Evolutionary conservation across 352 stramenopile species (phyloP).

Genomic region (Pythium brassicae): DNA sequence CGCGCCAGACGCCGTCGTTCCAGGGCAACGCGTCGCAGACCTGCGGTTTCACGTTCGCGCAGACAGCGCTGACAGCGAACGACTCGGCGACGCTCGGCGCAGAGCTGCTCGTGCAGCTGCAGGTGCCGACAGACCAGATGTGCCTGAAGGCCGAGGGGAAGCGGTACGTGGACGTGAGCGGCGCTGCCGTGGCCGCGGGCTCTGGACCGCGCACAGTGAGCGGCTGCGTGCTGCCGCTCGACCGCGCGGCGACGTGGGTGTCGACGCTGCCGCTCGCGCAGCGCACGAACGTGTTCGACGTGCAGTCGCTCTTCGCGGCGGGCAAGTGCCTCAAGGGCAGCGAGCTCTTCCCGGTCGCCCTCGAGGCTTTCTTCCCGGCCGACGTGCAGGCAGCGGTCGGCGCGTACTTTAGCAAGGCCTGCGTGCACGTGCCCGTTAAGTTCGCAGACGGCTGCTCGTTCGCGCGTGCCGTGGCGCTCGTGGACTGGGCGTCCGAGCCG

Average conservation of each 20-base stretch:
- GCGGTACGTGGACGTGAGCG: slow-evolving; percentile 36
- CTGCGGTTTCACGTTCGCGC: slow-evolving; percentile 48
- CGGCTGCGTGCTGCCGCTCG: slow-evolving; percentile 45
- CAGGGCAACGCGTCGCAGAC: slow-evolving; percentile 32
- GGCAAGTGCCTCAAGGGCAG: slow-evolving; percentile 34
- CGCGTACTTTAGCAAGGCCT: slow-evolving; percentile 34
- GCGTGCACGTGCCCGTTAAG: slow-evolving; percentile 44
- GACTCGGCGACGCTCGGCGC: slow-evolving; percentile 27
- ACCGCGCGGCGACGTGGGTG: slow-evolving; percentile 45
- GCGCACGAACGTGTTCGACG: slow-evolving; percentile 22
- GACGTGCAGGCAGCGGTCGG: slow-evolving; percentile 23
- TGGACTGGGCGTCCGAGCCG: slow-evolving; percentile 52
- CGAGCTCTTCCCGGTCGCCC: slow-evolving; percentile 28
- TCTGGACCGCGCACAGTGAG: slow-evolving; percentile 20
- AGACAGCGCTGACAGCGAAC: slow-evolving; percentile 25
- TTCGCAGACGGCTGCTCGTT: slow-evolving; percentile 53
- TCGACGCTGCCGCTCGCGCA: slow-evolving; percentile 29
- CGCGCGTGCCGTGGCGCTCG: slow-evolving; percentile 32
- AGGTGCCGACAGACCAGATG: slow-evolving; percentile 50
- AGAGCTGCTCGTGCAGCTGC: slow-evolving; percentile 35
- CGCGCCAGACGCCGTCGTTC: slow-evolving; percentile 41
- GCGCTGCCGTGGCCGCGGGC: slow-evolving; percentile 17
- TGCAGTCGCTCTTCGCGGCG: slow-evolving; percentile 35
- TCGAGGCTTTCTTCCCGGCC: slow-evolving; percentile 32
- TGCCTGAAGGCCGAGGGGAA: slow-evolving; percentile 46